Evolutionary conservation across 306 rosid genomes (phyloP), one percentile per base, ranked within the genome.

Genomic region (Sesbania bispinosa): DNA sequence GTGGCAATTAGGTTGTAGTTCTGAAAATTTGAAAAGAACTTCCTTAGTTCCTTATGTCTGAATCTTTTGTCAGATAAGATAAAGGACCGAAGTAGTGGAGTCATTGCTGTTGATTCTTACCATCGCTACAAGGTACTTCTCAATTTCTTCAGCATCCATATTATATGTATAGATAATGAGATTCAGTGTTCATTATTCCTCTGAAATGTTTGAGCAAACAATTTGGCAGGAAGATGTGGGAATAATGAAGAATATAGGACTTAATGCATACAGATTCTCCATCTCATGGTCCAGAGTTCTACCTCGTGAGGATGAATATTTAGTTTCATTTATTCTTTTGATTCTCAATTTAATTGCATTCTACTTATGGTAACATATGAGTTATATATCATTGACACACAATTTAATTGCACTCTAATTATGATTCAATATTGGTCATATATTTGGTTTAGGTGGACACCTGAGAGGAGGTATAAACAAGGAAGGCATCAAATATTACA

Each of bases 251-350:
- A 82, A 76, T 21, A 69, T 86, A 16, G 86, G 86, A 4, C 64
- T 81, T 41, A 59, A 81, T 41, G 70, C 86, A 18, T 78, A 78
- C 79, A 81, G 88, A 79, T 75, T 86, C 41, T 83, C 90, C 3
- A 83, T 86, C 27, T 86, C 90, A 10, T 83, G 90, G 88, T 48
- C 86, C 13, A 84, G 86, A 59, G 3, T 86, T 18, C 66, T 86
- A 59, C 86, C 90, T 5, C 39, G 91, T 86, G 62, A 79, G 84
- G 43, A 83, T 48, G 62, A 42, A 52, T 53, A 18, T 75, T 62
- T 5, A 24, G 32, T 13, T 27, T 53, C 36, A 35, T 39, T 41
- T 26, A 27, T 23, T 50, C 55, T n/a, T 51, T 23, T 51, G 5
- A 39, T 75, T 26, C 27, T 29, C 43, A 62, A 35, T 48, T 15